A percentile compares a stretch with the other conserved stretches of the same genome.
Conservation (phyloP, 495 filamentous ascomycete genomes). For the Aspergillus cristatus region DNA sequence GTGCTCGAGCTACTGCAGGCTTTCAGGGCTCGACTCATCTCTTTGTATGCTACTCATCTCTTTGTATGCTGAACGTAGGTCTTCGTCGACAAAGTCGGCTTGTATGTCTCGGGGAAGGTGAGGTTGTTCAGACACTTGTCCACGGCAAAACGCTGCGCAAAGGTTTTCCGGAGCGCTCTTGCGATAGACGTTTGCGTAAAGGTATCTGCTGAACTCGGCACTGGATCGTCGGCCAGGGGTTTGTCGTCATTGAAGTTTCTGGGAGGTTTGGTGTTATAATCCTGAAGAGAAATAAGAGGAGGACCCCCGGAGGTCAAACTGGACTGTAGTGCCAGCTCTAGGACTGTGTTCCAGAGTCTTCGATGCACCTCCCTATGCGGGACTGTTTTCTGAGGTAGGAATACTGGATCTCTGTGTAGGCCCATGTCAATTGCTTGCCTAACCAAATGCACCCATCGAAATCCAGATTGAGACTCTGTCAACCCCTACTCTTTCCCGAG, state of each 20-base stretch:
- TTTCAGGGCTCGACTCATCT: conserved; percentile 27
- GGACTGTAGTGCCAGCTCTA: conserved; percentile 45
- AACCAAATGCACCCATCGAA: conserved; percentile 42
- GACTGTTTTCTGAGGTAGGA: conserved; percentile 30
- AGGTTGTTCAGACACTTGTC: conserved; percentile 39
- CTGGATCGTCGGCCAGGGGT: conserved; percentile 17
- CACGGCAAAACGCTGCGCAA: conserved; percentile 39
- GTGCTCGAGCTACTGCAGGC: too few relatives aligned
- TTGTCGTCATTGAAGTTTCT: conserved; percentile 38
- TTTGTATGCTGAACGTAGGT: too few relatives aligned
- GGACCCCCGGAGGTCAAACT: conserved; percentile 44
- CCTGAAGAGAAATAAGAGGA: conserved; percentile 35
- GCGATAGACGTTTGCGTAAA: conserved; percentile 38
- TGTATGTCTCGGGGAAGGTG: conserved; percentile 20
- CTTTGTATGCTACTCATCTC: conserved; percentile 21
- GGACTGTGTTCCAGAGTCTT: conserved; percentile 51
- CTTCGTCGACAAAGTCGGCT: conserved; percentile 28
- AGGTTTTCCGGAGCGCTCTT: conserved; percentile 35
- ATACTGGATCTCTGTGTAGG: conserved; percentile 47
- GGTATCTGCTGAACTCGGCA: conserved; percentile 19
- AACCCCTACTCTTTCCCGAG: conserved; percentile 37
- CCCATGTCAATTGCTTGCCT: conserved; percentile 52
- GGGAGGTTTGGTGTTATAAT: conserved; percentile 48
- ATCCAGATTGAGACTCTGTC: conserved; percentile 47
- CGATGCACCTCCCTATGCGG: conserved; percentile 47